Evolutionary conservation across 495 filamentous ascomycete species (phyloP), one percentile per base, ranked within the genome.

Genomic region (Letharia lupina): DNA sequence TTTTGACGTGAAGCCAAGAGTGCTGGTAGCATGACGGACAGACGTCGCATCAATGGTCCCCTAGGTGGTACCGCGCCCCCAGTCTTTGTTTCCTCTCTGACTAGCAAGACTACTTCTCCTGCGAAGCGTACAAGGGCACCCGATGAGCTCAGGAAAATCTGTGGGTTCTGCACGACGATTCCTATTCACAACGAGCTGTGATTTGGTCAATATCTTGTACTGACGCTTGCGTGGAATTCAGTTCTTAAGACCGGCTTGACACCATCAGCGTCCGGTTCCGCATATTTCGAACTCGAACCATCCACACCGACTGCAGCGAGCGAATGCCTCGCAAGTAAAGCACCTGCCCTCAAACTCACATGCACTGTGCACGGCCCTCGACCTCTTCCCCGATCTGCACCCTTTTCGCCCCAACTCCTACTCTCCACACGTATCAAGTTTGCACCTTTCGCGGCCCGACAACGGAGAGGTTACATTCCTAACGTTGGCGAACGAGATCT

Each of bases 401-500:
- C 89, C 16, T 98, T 95, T 80, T 90, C 89, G 12, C 90, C 95
- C 12, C 89, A 96, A 71, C 86, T 97, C 40, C 87, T 96, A 61
- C 83, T 98, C 56, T 91, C 89, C 10, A 92, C 92, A 0, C 89
- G 94, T 70, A 88, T 98, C 72, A 98, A 97, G 77, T 98, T 94
- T 71, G 93, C 95, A 0, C 92, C 94, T 0, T 98, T 98, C 70
- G 93, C 95, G 0, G 88, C 91, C 0, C 84, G 84, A 20, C 84
- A 88, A 72, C 83, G 94, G 40, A 85, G 89, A 68, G 90, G 93
- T 41, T 96, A 96, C 74, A 81, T 96, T 45, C 89, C 93, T 40
- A 93, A 98, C 73, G 78, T 86, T 11, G 86, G 82, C 65, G 94
- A 98, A 79, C 83, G 93, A 28, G 94, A 98, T 75, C 86, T 98